Evolutionary conservation across 2,329 filamentous ascomycete species (phyloP).

Genomic region (Pseudocercospora pini-densiflorae): DNA sequence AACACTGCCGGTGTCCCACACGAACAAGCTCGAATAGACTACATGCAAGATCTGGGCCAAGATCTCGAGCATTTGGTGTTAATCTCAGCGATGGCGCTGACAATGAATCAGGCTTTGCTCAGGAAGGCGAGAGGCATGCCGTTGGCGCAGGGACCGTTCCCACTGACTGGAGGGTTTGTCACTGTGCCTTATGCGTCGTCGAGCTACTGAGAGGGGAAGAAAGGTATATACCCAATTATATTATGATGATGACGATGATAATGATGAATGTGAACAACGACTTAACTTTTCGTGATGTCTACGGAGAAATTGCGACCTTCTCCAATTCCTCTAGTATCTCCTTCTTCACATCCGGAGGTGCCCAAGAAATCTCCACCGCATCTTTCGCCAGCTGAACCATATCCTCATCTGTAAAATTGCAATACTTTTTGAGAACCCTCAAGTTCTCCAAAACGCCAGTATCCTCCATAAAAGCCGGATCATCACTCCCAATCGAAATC

Average conservation of each 20-base stretch:
- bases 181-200: neutral
- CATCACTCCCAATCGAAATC: neutral
- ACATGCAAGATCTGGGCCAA: conserved; percentile 1
- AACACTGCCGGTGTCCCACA: neutral
- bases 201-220: neutral
- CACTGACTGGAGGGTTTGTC: neutral
- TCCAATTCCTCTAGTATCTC: neutral
- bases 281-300: neutral
- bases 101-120: neutral
- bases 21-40: neutral
- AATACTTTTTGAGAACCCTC: neutral
- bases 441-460: neutral
- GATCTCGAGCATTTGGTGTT: neutral
- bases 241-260: too few relatives aligned
- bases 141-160: neutral
- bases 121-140: neutral
- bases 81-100: neutral
- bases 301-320: neutral
- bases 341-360: neutral
- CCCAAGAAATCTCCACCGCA: neutral
- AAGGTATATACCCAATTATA: neutral
- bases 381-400: neutral
- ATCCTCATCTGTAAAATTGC: neutral
- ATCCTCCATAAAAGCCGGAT: neutral
- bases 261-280: neutral